Conservation (phyloP, 148 eudicot species). For the Chenopodium quinoa region DNA sequence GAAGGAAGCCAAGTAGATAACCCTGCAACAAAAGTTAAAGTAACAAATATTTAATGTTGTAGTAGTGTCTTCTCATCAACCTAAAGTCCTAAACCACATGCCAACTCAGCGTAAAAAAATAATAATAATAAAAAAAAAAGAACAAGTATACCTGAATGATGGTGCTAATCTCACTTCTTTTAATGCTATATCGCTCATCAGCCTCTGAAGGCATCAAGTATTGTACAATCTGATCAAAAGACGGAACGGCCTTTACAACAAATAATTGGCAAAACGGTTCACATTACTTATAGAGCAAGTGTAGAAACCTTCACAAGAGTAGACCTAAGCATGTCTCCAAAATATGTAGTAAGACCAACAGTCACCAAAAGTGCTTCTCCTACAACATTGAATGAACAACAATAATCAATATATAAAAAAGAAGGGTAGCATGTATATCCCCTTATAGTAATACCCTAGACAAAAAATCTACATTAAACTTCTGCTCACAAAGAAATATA, state of each 20-base stretch:
- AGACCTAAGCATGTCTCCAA: slow-evolving; percentile 78
- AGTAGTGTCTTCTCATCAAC: slow-evolving; percentile 8
- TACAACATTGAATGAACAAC: slow-evolving; percentile 32
- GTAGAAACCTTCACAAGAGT: slow-evolving; percentile 58
- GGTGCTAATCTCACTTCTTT: slow-evolving; percentile 78
- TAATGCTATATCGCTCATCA: slow-evolving; percentile 33
- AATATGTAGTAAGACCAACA: slow-evolving; percentile 70
- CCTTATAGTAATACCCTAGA: not conserved
- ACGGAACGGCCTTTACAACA: slow-evolving; percentile 4
- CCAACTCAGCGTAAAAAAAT: not conserved
- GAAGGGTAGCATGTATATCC: slow-evolving; percentile 1
- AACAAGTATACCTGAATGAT: slow-evolving; percentile 60
- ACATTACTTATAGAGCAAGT: slow-evolving; percentile 8
- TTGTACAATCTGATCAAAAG: slow-evolving; percentile 38
- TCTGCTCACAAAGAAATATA: not conserved
- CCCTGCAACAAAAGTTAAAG: slow-evolving; percentile 48
- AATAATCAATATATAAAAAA: not conserved
- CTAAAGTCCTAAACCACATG: not conserved
- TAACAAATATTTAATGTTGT: not conserved
- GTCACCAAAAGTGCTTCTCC: slow-evolving; percentile 94
- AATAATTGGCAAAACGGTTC: not conserved
- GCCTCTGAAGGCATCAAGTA: slow-evolving; percentile 33
- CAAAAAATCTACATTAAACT: not conserved
- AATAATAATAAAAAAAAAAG: not conserved
- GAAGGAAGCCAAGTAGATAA: slow-evolving; percentile 77